These are phyloP conservation scores for Ophiostoma sp. DNA, from an alignment of 2,329 filamentous ascomycete species.

Conservation along the genomic window DNA sequence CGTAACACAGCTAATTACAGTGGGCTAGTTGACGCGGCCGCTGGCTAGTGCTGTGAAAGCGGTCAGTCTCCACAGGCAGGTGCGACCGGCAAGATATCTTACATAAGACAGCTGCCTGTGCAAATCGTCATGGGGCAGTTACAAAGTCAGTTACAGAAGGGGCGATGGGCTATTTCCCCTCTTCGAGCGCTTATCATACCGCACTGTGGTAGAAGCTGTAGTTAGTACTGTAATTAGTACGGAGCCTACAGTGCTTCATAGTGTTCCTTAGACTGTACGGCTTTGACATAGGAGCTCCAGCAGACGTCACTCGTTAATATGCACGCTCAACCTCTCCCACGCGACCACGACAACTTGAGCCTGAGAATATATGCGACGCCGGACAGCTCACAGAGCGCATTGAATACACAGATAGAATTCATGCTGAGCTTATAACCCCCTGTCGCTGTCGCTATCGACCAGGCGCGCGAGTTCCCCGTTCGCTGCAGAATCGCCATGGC, in stretches of 20 bases:
- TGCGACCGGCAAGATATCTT: not conserved
- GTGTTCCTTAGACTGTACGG: not conserved
- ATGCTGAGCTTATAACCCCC: slow-evolving; percentile 9
- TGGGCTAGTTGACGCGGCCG: slow-evolving; percentile 15
- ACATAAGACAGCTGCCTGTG: not conserved
- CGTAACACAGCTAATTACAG: slow-evolving; percentile 5
- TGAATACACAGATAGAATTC: not conserved
- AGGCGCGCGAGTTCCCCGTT: slow-evolving; percentile 2
- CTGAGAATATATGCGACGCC: not conserved
- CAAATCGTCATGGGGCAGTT: not conserved
- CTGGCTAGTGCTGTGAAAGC: slow-evolving; percentile 3
- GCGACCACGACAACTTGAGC: not conserved
- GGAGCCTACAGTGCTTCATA: not conserved
- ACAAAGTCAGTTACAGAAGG: not conserved
- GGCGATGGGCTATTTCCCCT: not conserved
- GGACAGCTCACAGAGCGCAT: too few relatives aligned
- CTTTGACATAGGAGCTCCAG: not conserved
- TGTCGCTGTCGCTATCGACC: not conserved
- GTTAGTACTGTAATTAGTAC: not conserved
- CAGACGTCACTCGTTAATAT: slow-evolving; percentile 3
- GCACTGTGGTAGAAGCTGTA: slow-evolving; percentile 2
- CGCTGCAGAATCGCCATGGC: slow-evolving; percentile 18
- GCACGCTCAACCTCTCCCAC: not conserved
- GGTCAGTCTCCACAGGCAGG: slow-evolving; percentile 14
- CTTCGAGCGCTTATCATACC: slow-evolving; percentile 19